Evolutionary conservation across 768 basidiomycete species (phyloP).

Genomic region (Pseudohyphozyma bogoriensis): DNA sequence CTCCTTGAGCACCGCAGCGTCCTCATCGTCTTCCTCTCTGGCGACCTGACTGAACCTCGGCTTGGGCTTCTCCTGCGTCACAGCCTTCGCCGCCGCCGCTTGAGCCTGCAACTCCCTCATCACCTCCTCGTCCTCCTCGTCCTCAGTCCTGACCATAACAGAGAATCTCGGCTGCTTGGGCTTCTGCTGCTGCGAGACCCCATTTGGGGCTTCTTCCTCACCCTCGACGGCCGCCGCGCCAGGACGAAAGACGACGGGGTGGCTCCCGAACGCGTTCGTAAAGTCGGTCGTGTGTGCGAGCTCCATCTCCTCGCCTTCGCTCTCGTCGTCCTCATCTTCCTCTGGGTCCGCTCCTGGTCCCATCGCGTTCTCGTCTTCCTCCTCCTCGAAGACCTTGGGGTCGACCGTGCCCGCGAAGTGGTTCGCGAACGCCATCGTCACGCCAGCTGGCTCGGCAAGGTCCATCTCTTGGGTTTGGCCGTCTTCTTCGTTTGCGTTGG

Average conservation of each 20-base stretch:
- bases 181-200: too few relatives aligned
- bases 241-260: too few relatives aligned
- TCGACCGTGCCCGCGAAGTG: slow-evolving; percentile 22
- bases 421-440: slow-evolving; percentile 20
- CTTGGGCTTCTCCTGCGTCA: neutral
- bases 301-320: neutral
- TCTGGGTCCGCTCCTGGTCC: too few relatives aligned
- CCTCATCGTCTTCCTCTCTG: slow-evolving; percentile 24
- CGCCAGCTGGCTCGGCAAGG: too few relatives aligned
- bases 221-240: too few relatives aligned
- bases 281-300: too few relatives aligned
- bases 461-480: slow-evolving; percentile 25
- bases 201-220: too few relatives aligned
- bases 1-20: slow-evolving; percentile 18
- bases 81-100: neutral
- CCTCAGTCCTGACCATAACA: neutral
- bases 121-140: slow-evolving; percentile 16
- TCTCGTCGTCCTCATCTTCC: neutral
- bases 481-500: too few relatives aligned
- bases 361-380: slow-evolving; percentile 1
- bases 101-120: slow-evolving; percentile 23
- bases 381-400: neutral
- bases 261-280: too few relatives aligned
- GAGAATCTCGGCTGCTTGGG: neutral
- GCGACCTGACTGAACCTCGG: slow-evolving; percentile 17